Evolutionary conservation across 805 yeast species (phyloP), one percentile per base, ranked within the genome.

Genomic region (Candida broadrunensis): DNA sequence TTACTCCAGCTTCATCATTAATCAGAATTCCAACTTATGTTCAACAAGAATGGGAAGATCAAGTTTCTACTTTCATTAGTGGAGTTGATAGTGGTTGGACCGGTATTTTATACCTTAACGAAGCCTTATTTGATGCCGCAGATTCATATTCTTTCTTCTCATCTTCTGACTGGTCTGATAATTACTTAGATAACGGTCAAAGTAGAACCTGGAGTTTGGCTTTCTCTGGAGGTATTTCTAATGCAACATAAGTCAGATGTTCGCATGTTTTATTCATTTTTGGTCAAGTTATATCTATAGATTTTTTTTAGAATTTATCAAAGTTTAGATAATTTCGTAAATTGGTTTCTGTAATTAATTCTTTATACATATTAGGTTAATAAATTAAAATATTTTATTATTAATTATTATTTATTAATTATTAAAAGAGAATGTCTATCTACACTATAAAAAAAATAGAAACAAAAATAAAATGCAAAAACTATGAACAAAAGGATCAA

Each of bases 101-200:
- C 36, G 88, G 89, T 41, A 70, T 85, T n/a, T 66, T 89, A 37
- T 75, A 80, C 63, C 70, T 87, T 36, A 87, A 89, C 60, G 75
- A 77, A 48, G 96, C 96, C 0, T 65, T 90, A 16, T 77, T 65
- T 51, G 87, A 89, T 57, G 86, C 97, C 1, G 41, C 56, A 16
- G 42, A 73, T 1, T 72, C 95, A 0, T 88, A 80, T 55, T 48
- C 63, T 2, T 88, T 78, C 62, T 88, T 87, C 57, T 43, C 64
- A 3, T 48, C 61, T 1, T 46, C 47, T 11, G 35, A 40, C 5
- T 58, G 53, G 50, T 35, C 44, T 14, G 46, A 49, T 38, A 50
- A 53, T 12, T 74, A 72, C 60, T 62, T 80, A 47, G 86, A 81
- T 48, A 71, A 76, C 45, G 87, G 86, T 20, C 79, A 76, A 72